Base-by-base conservation (phyloP, 805 yeast species). In the Wickerhamiella vanderwaltii region DNA sequence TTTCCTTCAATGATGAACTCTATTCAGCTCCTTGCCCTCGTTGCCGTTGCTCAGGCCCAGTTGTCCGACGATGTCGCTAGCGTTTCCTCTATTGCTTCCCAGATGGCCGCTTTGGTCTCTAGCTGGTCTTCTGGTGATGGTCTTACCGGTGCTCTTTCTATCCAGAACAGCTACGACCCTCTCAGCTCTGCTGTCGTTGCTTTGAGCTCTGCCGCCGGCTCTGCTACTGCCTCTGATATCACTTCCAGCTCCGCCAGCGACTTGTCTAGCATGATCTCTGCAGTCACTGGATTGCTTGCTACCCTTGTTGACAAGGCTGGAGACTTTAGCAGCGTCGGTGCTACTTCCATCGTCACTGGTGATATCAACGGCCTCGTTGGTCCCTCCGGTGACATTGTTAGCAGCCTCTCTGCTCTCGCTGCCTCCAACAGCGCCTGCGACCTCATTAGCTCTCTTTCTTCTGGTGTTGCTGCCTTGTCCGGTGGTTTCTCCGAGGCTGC, bases 301-400 rank as follows among this genome's bases (percentile, higher is more conserved):
- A 51, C 48, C 29, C 50, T 56, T 18, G 45, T 46, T 19, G 35
- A 20, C 39, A 52, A 52, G 49, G 53, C 51, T 17, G 37, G 41
- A 32, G 55, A 45, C 46, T 47, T 53, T 35, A 25, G 5, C 24
- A 16, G 47, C n/a, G 53, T 47, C 18, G 49, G 49, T 12, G 51
- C 53, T 25, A 31, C 28, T 15, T 2, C 33, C 19, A 49, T 54
- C 36, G 59, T 52, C 38, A 16, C 32, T 23, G 40, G 45, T 16
- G 58, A 55, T 43, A 42, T 57, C 38, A 34, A 42, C 43, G 29
- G 43, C 23, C 45, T 55, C 25, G 41, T 35, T 22, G 43, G 38
- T 24, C 51, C 52, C 35, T 45, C 58, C 32, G 46, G 30, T 29
- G 47, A 32, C 37, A 44, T 55, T 30, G 54, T 46, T 26, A 30